phyloP scores from a whole-genome alignment of 1,139 yeast species.

The Hyphopichia pseudoburtonii region DNA sequence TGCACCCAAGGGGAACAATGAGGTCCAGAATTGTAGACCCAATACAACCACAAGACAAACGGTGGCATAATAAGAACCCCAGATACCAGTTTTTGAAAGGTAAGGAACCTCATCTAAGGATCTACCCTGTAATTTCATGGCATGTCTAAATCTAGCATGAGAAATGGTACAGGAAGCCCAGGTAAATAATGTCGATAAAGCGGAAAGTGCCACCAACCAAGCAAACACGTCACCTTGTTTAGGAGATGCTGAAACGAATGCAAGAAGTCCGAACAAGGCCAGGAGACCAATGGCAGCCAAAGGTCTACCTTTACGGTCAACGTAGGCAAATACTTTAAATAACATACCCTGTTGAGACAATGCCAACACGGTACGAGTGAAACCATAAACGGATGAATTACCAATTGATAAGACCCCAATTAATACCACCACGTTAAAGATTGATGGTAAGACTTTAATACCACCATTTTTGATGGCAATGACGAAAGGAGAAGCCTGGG shows the following conservation, averaged over 20 bases:
- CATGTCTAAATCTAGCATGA: constrained; percentile 39
- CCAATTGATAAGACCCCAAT: constrained; percentile 46
- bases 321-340: constrained; percentile 34
- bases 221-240: constrained; percentile 35
- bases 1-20: constrained; percentile 36
- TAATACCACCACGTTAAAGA: constrained; percentile 42
- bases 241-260: constrained; percentile 44
- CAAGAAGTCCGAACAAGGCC: constrained; percentile 38
- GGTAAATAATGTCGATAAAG: constrained; percentile 42
- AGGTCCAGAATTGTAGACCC: constrained; percentile 43
- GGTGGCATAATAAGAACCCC: constrained; percentile 38
- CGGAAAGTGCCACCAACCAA: constrained; percentile 44
- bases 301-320: constrained; percentile 44
- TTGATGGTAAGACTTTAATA: constrained; percentile 40
- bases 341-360: constrained; percentile 44
- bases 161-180: constrained; percentile 45
- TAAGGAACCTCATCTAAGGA: constrained; percentile 37
- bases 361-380: constrained; percentile 42
- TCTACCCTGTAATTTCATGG: constrained; percentile 31
- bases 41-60: constrained; percentile 29
- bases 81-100: constrained; percentile 35
- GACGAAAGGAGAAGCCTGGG: constrained; percentile 45
- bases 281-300: constrained; percentile 36
- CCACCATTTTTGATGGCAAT: constrained; percentile 45
- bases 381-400: constrained; percentile 46